Percentiles rank a stretch among this genome's conserved stretches.
phyloP scores from a whole-genome alignment of 2,329 filamentous ascomycete genomes.

The Trichoderma koningii region DNA sequence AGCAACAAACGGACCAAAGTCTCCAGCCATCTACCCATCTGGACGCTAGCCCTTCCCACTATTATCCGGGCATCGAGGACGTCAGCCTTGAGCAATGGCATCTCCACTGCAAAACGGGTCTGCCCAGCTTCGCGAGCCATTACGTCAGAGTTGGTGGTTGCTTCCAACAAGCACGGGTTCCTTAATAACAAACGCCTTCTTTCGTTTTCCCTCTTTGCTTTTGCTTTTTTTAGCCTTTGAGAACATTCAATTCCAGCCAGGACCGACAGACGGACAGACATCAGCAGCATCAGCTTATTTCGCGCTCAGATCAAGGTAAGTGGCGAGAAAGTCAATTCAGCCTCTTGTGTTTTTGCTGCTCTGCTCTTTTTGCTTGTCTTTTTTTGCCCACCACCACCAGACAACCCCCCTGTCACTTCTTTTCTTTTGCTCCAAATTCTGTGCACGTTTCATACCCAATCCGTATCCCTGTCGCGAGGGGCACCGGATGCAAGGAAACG shows the following conservation, averaged over 20 bases:
- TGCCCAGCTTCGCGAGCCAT: slow-evolving; percentile 16
- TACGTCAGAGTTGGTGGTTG: slow-evolving; percentile 20
- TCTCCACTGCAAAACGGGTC: slow-evolving; percentile 1
- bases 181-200: background rate
- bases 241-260: slow-evolving; percentile 5
- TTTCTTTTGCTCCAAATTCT: slow-evolving; percentile 9
- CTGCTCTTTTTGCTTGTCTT: background rate
- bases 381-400: background rate
- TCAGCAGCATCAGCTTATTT: background rate
- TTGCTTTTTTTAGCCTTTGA: background rate
- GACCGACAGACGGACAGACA: background rate
- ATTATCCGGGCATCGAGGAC: slow-evolving; percentile 24
- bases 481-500: slow-evolving; percentile 2
- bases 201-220: background rate
- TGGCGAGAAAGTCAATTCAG: slow-evolving; percentile 1
- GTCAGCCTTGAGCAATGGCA: slow-evolving; percentile 18
- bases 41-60: background rate
- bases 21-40: slow-evolving; percentile 3
- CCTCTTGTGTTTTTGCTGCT: background rate
- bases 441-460: slow-evolving; percentile 21
- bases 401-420: background rate
- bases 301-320: background rate
- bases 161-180: slow-evolving; percentile 8
- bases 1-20: slow-evolving; percentile 21
- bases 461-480: slow-evolving; percentile 21